These are phyloP conservation scores for Acer campestre DNA, from an alignment of 345 rosid genomes.

Conservation along the genomic window DNA sequence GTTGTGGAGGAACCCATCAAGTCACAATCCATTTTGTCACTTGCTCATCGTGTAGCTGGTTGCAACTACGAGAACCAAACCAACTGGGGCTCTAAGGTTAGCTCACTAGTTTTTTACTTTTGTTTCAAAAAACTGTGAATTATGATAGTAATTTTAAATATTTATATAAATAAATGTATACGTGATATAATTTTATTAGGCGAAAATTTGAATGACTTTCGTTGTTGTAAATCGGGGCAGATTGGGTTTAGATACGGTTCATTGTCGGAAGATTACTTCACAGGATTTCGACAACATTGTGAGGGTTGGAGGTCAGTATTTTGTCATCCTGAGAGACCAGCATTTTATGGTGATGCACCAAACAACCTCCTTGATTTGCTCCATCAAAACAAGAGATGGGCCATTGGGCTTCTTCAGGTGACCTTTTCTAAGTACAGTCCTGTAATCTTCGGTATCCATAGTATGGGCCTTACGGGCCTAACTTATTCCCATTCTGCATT, in stretches of 20 bases:
- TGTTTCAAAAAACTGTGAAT: no score
- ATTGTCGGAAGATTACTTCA: constrained; percentile 66
- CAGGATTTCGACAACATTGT: constrained; percentile 57
- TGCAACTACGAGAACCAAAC: constrained; percentile 56
- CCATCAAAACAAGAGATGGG: constrained; percentile 69
- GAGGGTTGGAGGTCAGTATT: constrained; percentile 72
- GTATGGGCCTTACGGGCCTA: constrained; percentile 45
- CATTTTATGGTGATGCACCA: constrained; percentile 68
- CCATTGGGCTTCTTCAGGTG: constrained; percentile 60
- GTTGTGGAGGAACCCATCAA: constrained; percentile 34
- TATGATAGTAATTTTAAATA: no score
- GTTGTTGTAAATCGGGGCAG: constrained; percentile 30
- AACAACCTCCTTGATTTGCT: constrained; percentile 43
- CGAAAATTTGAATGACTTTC: no score
- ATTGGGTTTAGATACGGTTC: constrained; percentile 73
- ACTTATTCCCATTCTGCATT: constrained; percentile 44
- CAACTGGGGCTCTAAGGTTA: constrained; percentile 64
- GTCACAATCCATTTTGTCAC: constrained; percentile 22
- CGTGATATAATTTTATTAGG: no score
- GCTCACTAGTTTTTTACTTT: no score
- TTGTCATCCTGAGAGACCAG: constrained; percentile 58
- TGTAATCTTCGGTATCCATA: constrained; percentile 44
- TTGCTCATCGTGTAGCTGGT: constrained; percentile 58
- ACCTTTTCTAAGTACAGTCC: constrained; percentile 42
- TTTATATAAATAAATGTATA: no score